Base-by-base conservation (phyloP, 345 rosid species). In the Salix viminalis region DNA sequence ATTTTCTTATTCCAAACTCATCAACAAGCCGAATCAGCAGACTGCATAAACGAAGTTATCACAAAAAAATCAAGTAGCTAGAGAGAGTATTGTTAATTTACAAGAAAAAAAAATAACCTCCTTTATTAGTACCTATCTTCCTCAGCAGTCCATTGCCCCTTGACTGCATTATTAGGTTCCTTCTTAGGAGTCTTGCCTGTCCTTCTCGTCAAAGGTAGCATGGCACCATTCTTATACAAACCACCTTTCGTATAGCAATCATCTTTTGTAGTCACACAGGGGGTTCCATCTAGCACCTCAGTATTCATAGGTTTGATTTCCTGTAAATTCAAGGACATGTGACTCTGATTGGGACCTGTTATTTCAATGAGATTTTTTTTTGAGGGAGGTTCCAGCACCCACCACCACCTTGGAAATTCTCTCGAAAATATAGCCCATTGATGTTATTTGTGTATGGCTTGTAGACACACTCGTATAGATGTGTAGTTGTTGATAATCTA, bases 71-170 rank as follows among this genome's bases (percentile, higher is more conserved):
- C 6, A 16, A 48, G 54, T 14, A 36, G 19, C 21, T 36, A 37
- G 70, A 34, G 16, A 13, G 61, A 15, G 46, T 10, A 41, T 11
- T 41, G 14, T 10, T 3, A 19, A 28, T 9, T 5, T 5, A 3
- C 2, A 28, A 5, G 7, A 0, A 9, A 6, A 41, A 41, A 41
- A 11, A 41, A 41, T 0, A 2, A 0, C 44, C 13, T 41, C 46
- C 14, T 2, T 41, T 41, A 13, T 21, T 19, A 3, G 7, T 85
- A 94, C 99, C 94, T 90, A 84, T 96, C 99, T 87, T 96, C 98
- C 44, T 91, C 91, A 73, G 78, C 79, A 24, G 92, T 89, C 99
- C 99, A 96, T 82, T 96, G 99, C 39, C 99, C 97, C 86, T 93
- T 96, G 41, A 89, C 92, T 48, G 87, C 81, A 72, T 78, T 91